phyloP scores from a whole-genome alignment of 805 yeast genomes.

The Maudiozyma pseudohumilis region DNA sequence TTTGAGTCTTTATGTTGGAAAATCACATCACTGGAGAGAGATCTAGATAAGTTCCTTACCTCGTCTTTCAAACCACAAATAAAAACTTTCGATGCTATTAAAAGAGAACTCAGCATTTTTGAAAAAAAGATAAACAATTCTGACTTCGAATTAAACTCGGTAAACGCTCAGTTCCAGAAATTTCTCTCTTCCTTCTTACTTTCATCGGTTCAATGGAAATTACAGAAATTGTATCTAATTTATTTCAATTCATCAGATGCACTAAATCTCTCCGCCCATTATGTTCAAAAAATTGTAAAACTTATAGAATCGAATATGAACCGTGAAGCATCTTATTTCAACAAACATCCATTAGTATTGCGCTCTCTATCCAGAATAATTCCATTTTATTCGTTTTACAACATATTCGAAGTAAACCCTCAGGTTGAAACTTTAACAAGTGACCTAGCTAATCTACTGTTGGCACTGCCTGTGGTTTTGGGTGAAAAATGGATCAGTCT shows the following conservation, averaged over 20 bases:
- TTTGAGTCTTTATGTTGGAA: constrained; percentile 27
- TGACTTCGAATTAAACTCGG: constrained; percentile 7
- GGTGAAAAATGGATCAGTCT: constrained; percentile 11
- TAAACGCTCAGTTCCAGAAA: constrained; percentile 16
- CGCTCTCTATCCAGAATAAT: constrained; percentile 13
- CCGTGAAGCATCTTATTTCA: constrained; percentile 9
- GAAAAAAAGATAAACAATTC: constrained; percentile 7
- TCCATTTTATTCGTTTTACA: constrained; percentile 20
- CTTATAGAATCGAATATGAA: constrained; percentile 15
- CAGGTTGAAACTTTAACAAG: constrained; percentile 13
- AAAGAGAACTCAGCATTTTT: constrained; percentile 16
- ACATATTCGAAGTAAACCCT: constrained; percentile 12
- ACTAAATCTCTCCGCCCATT: constrained; percentile 11
- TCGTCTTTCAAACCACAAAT: constrained; percentile 19
- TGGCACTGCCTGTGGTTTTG: constrained; percentile 10
- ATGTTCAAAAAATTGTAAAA: constrained; percentile 14
- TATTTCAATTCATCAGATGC: constrained; percentile 16
- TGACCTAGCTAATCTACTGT: constrained; percentile 17
- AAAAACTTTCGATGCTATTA: constrained; percentile 23
- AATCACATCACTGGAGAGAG: constrained; percentile 25
- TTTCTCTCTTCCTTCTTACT: constrained; percentile 16
- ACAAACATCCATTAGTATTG: constrained; percentile 20
- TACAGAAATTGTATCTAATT: constrained; percentile 17
- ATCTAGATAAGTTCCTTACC: constrained; percentile 16
- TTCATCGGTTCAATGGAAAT: constrained; percentile 21